phyloP scores from a whole-genome alignment of 495 filamentous ascomycete genomes.

The Penicillium chermesinum region DNA sequence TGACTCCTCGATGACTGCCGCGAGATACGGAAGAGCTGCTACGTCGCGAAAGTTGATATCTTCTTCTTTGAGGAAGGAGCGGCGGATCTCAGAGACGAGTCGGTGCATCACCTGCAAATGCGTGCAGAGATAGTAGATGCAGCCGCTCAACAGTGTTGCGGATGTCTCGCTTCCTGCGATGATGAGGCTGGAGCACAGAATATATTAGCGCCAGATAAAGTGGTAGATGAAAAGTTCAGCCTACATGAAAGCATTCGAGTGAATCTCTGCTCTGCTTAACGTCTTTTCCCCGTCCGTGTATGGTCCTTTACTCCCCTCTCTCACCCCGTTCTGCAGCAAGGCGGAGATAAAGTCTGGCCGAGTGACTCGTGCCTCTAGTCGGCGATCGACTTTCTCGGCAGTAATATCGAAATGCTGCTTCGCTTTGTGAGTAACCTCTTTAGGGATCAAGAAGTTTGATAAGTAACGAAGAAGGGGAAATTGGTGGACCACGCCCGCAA shows the following conservation, averaged over 20 bases:
- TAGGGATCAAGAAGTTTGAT: slow-evolving; percentile 11
- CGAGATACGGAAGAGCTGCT: slow-evolving; percentile 27
- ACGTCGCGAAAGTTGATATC: slow-evolving; percentile 45
- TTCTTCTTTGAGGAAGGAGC: slow-evolving; percentile 26
- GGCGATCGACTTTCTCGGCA: slow-evolving; percentile 21
- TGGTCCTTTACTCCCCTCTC: slow-evolving; percentile 16
- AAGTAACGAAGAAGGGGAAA: slow-evolving; percentile 23
- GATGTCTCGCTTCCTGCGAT: slow-evolving; percentile 54
- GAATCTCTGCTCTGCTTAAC: slow-evolving; percentile 25
- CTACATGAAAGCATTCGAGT: slow-evolving; percentile 27
- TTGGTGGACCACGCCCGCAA: slow-evolving; percentile 20
- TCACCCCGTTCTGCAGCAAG: slow-evolving; percentile 23
- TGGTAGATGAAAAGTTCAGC: not conserved
- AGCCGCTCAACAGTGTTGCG: slow-evolving; percentile 47
- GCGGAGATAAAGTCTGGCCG: slow-evolving; percentile 25
- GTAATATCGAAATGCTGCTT: slow-evolving; percentile 20
- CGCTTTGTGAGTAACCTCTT: slow-evolving; percentile 8
- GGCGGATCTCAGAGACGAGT: slow-evolving; percentile 41
- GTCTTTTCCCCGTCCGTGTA: slow-evolving; percentile 11
- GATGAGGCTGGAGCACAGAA: slow-evolving; percentile 18
- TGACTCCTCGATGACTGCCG: slow-evolving; percentile 39
- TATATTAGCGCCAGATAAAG: not conserved
- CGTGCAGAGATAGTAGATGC: slow-evolving; percentile 46
- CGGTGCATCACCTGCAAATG: slow-evolving; percentile 32
- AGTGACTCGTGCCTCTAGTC: slow-evolving; percentile 12